These are phyloP conservation scores for Rhizophagus clarus DNA, from an alignment of 192 early-diverging fungal genomes.

Conservation along the genomic window DNA sequence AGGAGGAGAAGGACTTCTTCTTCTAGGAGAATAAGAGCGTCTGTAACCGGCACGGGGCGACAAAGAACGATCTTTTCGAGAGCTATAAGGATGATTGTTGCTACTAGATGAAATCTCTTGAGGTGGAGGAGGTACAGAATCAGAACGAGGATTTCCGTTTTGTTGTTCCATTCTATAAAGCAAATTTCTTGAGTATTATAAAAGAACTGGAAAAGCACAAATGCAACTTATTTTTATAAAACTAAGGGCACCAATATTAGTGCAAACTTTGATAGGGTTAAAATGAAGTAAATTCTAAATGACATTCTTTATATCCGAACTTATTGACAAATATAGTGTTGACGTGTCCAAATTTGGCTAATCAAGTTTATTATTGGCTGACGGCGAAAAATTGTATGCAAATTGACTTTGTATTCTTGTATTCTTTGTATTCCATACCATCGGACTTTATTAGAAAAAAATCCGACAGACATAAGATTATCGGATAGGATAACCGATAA, in stretches of 20 bases:
- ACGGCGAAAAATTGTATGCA: background rate
- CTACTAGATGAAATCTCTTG: background rate
- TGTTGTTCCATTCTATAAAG: slow-evolving; percentile 13
- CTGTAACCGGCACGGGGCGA: slow-evolving; percentile 32
- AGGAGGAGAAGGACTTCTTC: slow-evolving; percentile 40
- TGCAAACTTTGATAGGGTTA: background rate
- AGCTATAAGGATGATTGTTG: slow-evolving; percentile 18
- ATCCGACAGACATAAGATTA: too few species aligned
- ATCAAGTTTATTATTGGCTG: background rate
- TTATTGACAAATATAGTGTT: background rate
- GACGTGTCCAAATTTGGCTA: background rate
- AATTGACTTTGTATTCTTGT: too few species aligned
- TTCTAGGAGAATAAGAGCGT: slow-evolving; percentile 45
- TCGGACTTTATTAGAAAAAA: too few species aligned
- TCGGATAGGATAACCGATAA: too few species aligned
- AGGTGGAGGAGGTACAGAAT: slow-evolving; percentile 20
- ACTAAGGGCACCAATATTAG: background rate
- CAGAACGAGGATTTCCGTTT: slow-evolving; percentile 18
- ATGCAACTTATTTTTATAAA: too few species aligned
- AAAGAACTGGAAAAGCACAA: too few species aligned
- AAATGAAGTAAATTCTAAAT: background rate
- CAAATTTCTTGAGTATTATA: background rate
- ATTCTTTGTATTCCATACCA: too few species aligned
- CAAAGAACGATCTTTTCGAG: slow-evolving; percentile 27
- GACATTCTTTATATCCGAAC: background rate